These are phyloP conservation scores for Coemansia sp. DNA, from an alignment of 192 early-diverging fungal species.

Conservation along the genomic window DNA sequence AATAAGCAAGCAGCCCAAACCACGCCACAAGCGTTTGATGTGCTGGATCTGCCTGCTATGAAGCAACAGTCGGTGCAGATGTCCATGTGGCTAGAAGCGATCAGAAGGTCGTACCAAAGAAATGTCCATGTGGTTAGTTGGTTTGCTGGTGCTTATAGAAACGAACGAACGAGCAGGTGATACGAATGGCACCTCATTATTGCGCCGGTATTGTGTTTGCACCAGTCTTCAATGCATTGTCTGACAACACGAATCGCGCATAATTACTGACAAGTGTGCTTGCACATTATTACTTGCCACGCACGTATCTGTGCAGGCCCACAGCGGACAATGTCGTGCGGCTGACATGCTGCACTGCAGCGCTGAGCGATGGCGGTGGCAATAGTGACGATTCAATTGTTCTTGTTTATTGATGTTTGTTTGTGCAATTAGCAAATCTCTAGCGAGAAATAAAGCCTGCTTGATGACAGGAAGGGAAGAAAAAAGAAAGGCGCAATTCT, in stretches of 20 bases:
- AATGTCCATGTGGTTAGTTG: constrained; percentile 1
- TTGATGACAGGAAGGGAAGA: background rate
- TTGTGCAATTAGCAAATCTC: background rate
- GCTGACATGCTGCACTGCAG: background rate
- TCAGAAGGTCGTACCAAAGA: background rate
- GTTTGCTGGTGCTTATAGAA: background rate
- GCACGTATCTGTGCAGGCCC: constrained; percentile 5
- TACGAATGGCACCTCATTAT: background rate
- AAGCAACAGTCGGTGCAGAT: background rate
- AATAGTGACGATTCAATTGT: background rate
- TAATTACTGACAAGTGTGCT: constrained; percentile 3
- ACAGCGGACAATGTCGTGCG: background rate
- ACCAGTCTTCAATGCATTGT: background rate
- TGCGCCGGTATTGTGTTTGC: background rate
- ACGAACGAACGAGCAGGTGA: background rate
- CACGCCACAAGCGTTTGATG: background rate
- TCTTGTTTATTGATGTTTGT: background rate
- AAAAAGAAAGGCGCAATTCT: background rate
- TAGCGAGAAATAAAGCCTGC: background rate
- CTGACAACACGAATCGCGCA: background rate
- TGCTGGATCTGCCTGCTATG: background rate
- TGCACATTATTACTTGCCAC: constrained; percentile 4
- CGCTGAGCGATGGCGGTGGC: background rate
- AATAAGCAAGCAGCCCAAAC: background rate
- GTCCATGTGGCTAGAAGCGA: background rate